phyloP scores from a whole-genome alignment of 345 rosid genomes.

The Geranium brycei region DNA sequence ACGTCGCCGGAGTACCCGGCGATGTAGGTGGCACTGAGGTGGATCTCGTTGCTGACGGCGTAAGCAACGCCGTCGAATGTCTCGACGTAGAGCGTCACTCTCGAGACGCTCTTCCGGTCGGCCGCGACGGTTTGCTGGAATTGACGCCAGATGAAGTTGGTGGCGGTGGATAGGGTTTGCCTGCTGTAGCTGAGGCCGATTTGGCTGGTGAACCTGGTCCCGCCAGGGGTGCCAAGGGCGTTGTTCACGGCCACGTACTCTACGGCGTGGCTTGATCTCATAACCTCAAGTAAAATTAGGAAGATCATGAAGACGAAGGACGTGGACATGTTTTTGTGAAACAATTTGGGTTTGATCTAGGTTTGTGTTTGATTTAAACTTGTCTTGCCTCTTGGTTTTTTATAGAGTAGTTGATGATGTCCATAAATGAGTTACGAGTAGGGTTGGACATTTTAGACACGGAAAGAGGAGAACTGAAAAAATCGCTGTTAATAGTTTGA shows the following conservation, averaged over 20 bases:
- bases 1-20: conserved; percentile 8
- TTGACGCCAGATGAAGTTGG: conserved; percentile 16
- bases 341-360: too few species aligned
- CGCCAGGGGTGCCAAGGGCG: conserved; percentile 9
- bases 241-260: conserved; percentile 4
- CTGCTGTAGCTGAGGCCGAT: conserved; percentile 12
- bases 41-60: conserved; percentile 10
- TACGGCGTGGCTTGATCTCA: conserved; percentile 3
- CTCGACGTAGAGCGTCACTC: conserved; percentile 16
- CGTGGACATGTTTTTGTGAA: too few species aligned
- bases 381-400: too few species aligned
- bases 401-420: too few species aligned
- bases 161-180: conserved; percentile 11
- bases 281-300: background rate
- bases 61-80: conserved; percentile 17
- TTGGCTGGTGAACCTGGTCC: conserved; percentile 11
- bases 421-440: too few species aligned
- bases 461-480: too few species aligned
- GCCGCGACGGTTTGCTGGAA: conserved; percentile 9
- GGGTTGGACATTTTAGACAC: too few species aligned
- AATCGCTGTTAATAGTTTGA: too few species aligned
- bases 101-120: conserved; percentile 10
- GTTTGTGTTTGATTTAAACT: too few species aligned
- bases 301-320: background rate
- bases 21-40: conserved; percentile 13